Base-by-base conservation (phyloP, 306 rosid genomes). In the Dalbergia cultrata region DNA sequence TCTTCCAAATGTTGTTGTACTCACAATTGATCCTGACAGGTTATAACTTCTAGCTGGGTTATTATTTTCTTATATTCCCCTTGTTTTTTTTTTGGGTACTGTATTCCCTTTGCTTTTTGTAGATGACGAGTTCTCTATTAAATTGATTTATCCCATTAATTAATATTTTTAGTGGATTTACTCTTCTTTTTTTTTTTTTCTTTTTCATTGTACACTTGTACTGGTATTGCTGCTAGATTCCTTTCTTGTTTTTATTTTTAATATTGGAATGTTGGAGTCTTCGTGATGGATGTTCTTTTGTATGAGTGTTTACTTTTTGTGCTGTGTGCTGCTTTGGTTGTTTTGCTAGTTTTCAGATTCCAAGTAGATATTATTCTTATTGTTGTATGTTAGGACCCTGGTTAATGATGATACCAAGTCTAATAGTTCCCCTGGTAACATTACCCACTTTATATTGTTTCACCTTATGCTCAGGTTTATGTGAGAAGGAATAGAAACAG, bases 1-100 rank as follows among this genome's bases (percentile, higher is more conserved):
- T 82, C 99, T 96, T 87, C 99, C 99, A 17, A 96, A 92, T 79
- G 78, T 96, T 78, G 90, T 96, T 72, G 93, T 96, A 54, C 99
- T 96, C 53, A 90, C 96, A 21, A 88, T 93, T 76, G 99, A 96
- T 90, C 93, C 97, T 33, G 99, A 96, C 90, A 92, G 97, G 99
- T 95, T 43, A 79, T 45, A 65, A 67, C 41, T 67, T 59, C 66
- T 63, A 12, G 44, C 62, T 66, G 33, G 43, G 17, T 73, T 86
- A 57, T 54, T 75, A 57, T 64, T 68, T 82, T 71, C 54, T 70
- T 65, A 56, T 68, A 41, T 35, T 16, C 59, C 31, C 31, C 31
- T 22, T 22, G 0, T 22, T 22, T 22, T 22, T 1, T 22, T 22
- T 22, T 22, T 22, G 0, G 26, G 26, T 22, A 22, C 26, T 22